A percentile compares a stretch with the other conserved stretches of the same genome.
Conservation (phyloP, 345 rosid species). For the Eucalyptus regnans region DNA sequence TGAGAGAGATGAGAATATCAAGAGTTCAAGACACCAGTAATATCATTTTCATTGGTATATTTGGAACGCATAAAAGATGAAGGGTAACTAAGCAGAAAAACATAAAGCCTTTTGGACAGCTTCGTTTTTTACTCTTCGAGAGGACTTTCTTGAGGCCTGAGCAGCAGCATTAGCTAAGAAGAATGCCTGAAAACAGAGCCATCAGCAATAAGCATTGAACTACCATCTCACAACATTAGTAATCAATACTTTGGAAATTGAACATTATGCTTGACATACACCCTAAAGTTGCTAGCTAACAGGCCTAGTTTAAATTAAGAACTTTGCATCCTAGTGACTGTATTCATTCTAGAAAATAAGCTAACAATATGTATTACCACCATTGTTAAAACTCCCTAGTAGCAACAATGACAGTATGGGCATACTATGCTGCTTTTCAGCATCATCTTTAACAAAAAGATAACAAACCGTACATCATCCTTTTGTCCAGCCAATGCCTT, state of each 20-base stretch:
- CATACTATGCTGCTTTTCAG: neutral
- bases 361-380: neutral
- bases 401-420: neutral
- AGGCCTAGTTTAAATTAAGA: neutral
- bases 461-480: slow-evolving; percentile 47
- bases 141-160: too few species aligned
- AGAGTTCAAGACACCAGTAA: neutral
- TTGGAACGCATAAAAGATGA: neutral
- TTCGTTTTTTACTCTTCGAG: too few species aligned
- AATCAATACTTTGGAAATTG: too few species aligned
- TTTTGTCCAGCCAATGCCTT: slow-evolving; percentile 55
- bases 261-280: neutral
- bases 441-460: neutral
- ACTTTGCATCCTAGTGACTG: neutral
- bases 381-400: neutral
- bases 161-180: slow-evolving; percentile 18
- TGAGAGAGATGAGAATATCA: neutral
- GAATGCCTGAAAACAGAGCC: slow-evolving; percentile 23
- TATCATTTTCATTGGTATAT: too few species aligned
- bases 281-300: neutral
- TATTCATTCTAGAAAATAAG: neutral
- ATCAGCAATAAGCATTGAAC: too few species aligned
- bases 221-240: too few species aligned
- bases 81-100: neutral
- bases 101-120: slow-evolving; percentile 27